These are phyloP conservation scores for Acrodontium crateriforme DNA, from an alignment of 2,329 filamentous ascomycete species.

Conservation along the genomic window DNA sequence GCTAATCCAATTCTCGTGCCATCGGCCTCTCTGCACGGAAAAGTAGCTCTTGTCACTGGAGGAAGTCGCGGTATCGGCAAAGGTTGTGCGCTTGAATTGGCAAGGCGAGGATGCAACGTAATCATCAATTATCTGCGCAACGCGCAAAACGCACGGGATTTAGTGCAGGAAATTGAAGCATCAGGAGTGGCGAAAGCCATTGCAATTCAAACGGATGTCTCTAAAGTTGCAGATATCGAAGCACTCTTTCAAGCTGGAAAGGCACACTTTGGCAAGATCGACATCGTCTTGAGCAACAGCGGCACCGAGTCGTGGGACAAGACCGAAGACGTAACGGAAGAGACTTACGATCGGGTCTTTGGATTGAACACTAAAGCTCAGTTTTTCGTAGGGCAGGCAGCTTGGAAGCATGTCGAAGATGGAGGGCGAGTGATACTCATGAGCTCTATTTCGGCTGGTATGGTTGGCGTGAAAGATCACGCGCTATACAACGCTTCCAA, in stretches of 20 bases:
- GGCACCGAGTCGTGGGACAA: conserved; percentile 55
- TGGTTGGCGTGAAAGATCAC: conserved; percentile 56
- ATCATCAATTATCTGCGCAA: conserved; percentile 52
- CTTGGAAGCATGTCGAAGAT: conserved; percentile 54
- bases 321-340: conserved; percentile 52
- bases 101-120: conserved; percentile 48
- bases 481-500: conserved; percentile 59
- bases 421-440: conserved; percentile 64
- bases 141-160: conserved; percentile 35
- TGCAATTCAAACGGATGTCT: conserved; percentile 46
- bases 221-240: conserved; percentile 42
- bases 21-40: conserved; percentile 38
- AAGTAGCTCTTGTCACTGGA: conserved; percentile 1
- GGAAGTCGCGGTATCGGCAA: conserved; percentile 21
- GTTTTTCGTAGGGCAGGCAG: conserved; percentile 67
- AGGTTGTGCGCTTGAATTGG: conserved; percentile 47
- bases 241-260: conserved; percentile 37
- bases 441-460: conserved; percentile 54
- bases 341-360: conserved; percentile 61
- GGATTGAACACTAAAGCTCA: conserved; percentile 54
- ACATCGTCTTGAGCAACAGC: conserved; percentile 40
- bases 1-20: conserved; percentile 29
- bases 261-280: conserved; percentile 28
- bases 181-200: conserved; percentile 38
- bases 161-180: conserved; percentile 31